Evolutionary conservation across 2,329 filamentous ascomycete genomes (phyloP), one percentile per base, ranked within the genome.

Genomic region (Ophiostoma sp.): DNA sequence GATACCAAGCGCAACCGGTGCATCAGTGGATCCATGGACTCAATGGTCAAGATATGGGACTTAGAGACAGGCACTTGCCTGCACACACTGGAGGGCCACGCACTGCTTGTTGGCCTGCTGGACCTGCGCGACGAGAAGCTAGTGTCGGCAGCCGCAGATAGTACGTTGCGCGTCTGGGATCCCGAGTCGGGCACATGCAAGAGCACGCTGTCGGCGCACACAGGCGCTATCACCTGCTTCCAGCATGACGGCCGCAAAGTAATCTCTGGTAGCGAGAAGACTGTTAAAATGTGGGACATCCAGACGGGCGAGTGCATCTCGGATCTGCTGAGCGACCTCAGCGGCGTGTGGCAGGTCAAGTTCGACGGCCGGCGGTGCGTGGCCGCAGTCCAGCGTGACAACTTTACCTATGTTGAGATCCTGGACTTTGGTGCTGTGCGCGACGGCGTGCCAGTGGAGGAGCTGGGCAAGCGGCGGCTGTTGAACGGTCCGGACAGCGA

Each of bases 11-110:
- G 95, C 71, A 96, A 96, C 76, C 90, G 94, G 57, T 99, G 95
- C 80, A 98, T 99, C 73, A 97, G 94, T 73, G 95, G 95, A 15
- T 97, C 94, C 7, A 99, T 99, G 95, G 95, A 99, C 79, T 97
- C 95, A 73, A 86, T 94, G 73, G 95, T 99, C 77, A 98, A 97
- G 80, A 94, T 99, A 15, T 99, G 95, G 95, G 95, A 94, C 72
- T 85, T 99, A 17, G 89, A 93, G 39, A 95, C 91, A 1, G 95
- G 95, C 0, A 83, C 89, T 0, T 92, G 93, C 74, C 82, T 98
- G 13, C 91, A 94, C 79, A 97, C 93, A 0, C 86, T 99, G 0
- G 94, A 98, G 79, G 95, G 95, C 0, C 95, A 99, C 77, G 91
- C 89, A 23, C 91, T 96, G 13, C 88, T 99, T 17, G 95, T 99